Base-by-base conservation (phyloP, 2,329 filamentous ascomycete genomes). In the Ophiocordyceps robertsii region DNA sequence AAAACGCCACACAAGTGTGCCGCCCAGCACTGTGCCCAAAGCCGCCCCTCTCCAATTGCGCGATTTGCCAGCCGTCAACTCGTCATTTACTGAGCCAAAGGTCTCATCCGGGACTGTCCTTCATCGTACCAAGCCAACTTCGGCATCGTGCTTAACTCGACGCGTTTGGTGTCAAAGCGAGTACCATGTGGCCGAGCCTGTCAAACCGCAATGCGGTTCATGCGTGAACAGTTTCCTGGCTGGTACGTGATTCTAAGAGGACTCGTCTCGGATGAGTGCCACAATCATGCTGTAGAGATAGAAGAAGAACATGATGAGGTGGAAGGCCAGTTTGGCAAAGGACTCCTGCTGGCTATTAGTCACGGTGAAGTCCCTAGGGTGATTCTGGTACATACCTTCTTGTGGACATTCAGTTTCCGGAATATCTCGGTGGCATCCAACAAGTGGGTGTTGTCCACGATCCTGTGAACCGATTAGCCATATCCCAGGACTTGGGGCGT, bases 271-370 rank as follows among this genome's bases (percentile, higher is more conserved):
- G 72, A 98, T 98, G 49, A 98, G 76, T 52, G 92, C 90, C 50
- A 95, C 90, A 55, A 92, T 92, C 85, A 92, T 93, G 81, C 85
- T 93, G 77, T 95, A 95, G 44, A 98, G 83, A 70, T 98, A 98
- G 78, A 96, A 98, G 80, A 98, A 98, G 78, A 98, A 98, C 88
- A 98, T 95, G 69, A 98, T 66, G 47, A 98, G 73, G 67, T 98
- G 92, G 75, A 98, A 98, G 44, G 90, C 92, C 37, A 98, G 85
- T 72, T 98, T 98, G 71, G 92, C 82, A 66, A 98, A 98, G 1
- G 92, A 96, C 78, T 98, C 92, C 89, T 95, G 44, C 57, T 43
- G 49, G 46, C 37, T 14, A 27, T 62, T 51, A 60, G 52, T 42
- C 17, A 30, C 13, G 17, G 3, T 29, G 32, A 7, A 17, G 29